These are phyloP conservation scores for Aspergillus hortae DNA, from an alignment of 2,329 filamentous ascomycete species.

Conservation along the genomic window DNA sequence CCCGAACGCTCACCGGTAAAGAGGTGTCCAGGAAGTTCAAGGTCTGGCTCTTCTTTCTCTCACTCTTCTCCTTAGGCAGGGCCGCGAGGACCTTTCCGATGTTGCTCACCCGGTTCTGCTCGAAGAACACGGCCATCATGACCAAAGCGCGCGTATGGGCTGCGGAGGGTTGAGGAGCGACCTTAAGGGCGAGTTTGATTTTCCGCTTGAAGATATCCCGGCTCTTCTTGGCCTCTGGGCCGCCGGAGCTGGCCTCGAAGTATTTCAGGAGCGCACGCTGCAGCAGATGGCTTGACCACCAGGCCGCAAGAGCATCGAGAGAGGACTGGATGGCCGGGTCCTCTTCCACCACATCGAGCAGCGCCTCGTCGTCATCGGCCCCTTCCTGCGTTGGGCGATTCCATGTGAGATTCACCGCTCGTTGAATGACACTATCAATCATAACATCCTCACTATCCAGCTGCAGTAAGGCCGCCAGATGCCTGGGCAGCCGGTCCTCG, in stretches of 20 bases:
- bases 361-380: slow-evolving; percentile 60
- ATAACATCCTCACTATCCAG: slow-evolving; percentile 80
- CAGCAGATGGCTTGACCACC: slow-evolving; percentile 76
- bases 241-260: slow-evolving; percentile 54
- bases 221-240: slow-evolving; percentile 38
- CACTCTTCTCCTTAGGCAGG: slow-evolving; percentile 41
- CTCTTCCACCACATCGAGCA: slow-evolving; percentile 79
- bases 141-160: slow-evolving; percentile 59
- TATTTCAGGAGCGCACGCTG: slow-evolving; percentile 65
- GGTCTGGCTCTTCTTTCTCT: slow-evolving; percentile 27
- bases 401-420: slow-evolving; percentile 86
- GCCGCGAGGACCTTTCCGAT: slow-evolving; percentile 54
- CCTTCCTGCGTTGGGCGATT: slow-evolving; percentile 72
- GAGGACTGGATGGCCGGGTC: slow-evolving; percentile 82
- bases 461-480: slow-evolving; percentile 72
- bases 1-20: slow-evolving; percentile 45
- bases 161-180: slow-evolving; percentile 74
- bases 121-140: slow-evolving; percentile 57
- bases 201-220: slow-evolving; percentile 47
- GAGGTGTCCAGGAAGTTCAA: slow-evolving; percentile 53
- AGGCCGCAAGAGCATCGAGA: slow-evolving; percentile 84
- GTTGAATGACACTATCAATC: slow-evolving; percentile 71
- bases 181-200: slow-evolving; percentile 66
- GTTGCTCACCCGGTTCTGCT: slow-evolving; percentile 48
- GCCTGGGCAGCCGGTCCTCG: slow-evolving; percentile 68